These are phyloP conservation scores for Laburnicola sp. DNA, from an alignment of 2,329 filamentous ascomycete genomes.

Conservation along the genomic window DNA sequence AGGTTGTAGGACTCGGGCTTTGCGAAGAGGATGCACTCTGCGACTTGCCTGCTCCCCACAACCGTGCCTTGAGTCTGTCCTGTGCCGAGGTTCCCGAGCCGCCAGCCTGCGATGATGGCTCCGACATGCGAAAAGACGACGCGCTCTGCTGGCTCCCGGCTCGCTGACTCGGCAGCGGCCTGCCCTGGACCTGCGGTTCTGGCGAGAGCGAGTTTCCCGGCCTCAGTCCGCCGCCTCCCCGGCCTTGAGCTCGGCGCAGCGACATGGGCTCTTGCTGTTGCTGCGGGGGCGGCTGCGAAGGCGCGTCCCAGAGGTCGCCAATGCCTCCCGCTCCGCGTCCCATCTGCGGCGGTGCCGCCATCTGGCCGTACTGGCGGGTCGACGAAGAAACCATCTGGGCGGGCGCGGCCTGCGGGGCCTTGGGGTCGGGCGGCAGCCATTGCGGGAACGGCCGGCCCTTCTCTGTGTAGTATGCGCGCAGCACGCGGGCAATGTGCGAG, in stretches of 20 bases:
- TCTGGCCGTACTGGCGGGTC: constrained; percentile 38
- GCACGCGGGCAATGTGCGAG: constrained; percentile 89
- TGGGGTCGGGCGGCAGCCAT: constrained; percentile 92
- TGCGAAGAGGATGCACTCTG: constrained; percentile 32
- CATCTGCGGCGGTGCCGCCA: constrained; percentile 21
- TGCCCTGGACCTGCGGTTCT: constrained; percentile 47
- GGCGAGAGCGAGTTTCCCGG: constrained; percentile 37
- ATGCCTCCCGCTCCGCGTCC: constrained; percentile 54
- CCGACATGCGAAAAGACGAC: constrained; percentile 41
- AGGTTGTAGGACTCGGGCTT: constrained; percentile 16
- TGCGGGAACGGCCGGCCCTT: constrained; percentile 77
- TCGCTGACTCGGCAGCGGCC: constrained; percentile 72
- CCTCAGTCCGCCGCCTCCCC: constrained; percentile 43
- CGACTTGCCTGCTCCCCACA: constrained; percentile 70
- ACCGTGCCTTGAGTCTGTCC: constrained; percentile 76
- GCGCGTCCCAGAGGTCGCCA: constrained; percentile 62
- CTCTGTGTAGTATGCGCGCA: constrained; percentile 90
- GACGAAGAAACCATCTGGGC: constrained; percentile 56
- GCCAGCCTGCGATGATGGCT: constrained; percentile 45
- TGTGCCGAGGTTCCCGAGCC: constrained; percentile 65
- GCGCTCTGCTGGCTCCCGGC: constrained; percentile 72
- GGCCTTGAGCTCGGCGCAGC: constrained; percentile 50
- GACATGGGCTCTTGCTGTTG: constrained; percentile 49
- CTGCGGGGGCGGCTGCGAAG: constrained; percentile 38
- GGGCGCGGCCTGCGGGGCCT: constrained; percentile 61